Percentiles rank a stretch among this genome's conserved stretches.
Evolutionary conservation across 2,329 filamentous ascomycete species (phyloP).

Genomic region (Ophioceras dolichostomum): DNA sequence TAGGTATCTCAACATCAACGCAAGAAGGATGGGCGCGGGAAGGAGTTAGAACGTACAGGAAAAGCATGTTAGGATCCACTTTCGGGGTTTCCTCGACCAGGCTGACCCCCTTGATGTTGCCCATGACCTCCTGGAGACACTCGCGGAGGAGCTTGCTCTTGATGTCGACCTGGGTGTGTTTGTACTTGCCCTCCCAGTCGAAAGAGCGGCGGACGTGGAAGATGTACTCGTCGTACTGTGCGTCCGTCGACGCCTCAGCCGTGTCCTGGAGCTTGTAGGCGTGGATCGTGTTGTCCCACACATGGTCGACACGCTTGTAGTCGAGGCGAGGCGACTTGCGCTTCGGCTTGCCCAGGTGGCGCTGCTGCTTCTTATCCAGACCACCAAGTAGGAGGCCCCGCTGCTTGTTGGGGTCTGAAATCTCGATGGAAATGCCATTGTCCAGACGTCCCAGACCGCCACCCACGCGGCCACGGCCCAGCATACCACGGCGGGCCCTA

Average conservation of each 20-base stretch:
- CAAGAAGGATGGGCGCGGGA: neutral
- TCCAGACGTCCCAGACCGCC: too few relatives aligned
- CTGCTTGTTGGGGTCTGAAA: constrained; percentile 1
- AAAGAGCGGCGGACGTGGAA: constrained; percentile 78
- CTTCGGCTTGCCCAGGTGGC: constrained; percentile 4
- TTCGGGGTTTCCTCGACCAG: constrained; percentile 70
- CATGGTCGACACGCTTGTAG: constrained; percentile 40
- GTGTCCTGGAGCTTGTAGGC: constrained; percentile 43
- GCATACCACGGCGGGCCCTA: neutral
- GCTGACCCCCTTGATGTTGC: constrained; percentile 65
- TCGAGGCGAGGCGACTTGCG: constrained; percentile 14
- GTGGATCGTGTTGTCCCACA: constrained; percentile 38
- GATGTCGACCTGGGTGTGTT: constrained; percentile 63
- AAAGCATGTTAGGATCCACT: constrained; percentile 59
- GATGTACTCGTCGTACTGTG: constrained; percentile 62
- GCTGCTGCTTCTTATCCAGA: constrained; percentile 7
- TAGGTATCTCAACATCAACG: too few relatives aligned
- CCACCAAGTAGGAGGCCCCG: constrained; percentile 3
- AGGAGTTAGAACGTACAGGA: constrained; percentile 36
- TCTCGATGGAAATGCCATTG: too few relatives aligned
- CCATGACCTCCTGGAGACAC: constrained; percentile 58
- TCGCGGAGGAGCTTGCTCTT: constrained; percentile 71
- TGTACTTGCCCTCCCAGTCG: constrained; percentile 73
- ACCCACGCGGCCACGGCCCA: constrained; percentile 1
- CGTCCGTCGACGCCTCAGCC: constrained; percentile 28